Percentiles rank a stretch among this genome's conserved stretches.
Evolutionary conservation across 306 rosid species (phyloP).

Genomic region (Carpinus viminea): DNA sequence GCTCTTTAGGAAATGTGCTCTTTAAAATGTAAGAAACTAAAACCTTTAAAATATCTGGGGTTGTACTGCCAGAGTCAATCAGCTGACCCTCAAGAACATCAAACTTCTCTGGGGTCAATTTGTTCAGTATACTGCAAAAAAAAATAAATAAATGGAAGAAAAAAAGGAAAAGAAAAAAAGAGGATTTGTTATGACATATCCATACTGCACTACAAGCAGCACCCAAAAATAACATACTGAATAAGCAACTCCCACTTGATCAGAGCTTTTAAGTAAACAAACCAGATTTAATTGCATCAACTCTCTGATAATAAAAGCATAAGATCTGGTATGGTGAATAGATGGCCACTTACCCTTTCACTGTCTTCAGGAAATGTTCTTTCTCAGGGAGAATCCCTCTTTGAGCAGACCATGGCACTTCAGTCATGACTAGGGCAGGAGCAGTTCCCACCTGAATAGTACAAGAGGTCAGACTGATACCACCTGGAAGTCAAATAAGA

Average conservation of each 20-base stretch:
- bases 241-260: neutral
- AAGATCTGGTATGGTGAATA: neutral
- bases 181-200: neutral
- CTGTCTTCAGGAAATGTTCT: slow-evolving; percentile 42
- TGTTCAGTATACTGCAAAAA: slow-evolving; percentile 46
- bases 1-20: slow-evolving; percentile 71
- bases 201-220: neutral
- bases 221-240: neutral
- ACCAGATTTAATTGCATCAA: neutral
- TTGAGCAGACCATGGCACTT: slow-evolving; percentile 46
- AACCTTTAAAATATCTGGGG: slow-evolving; percentile 44
- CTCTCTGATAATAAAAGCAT: neutral
- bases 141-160: neutral
- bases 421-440: slow-evolving; percentile 38
- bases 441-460: slow-evolving; percentile 32
- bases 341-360: slow-evolving; percentile 39
- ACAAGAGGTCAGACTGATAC: neutral
- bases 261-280: neutral
- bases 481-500: neutral
- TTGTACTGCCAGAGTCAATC: slow-evolving; percentile 30
- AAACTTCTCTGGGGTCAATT: slow-evolving; percentile 51
- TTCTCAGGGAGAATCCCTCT: slow-evolving; percentile 45
- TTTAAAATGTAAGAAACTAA: too few species aligned
- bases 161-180: neutral
- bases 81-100: slow-evolving; percentile 44